Evolutionary conservation across 768 basidiomycete species (phyloP).

Genomic region (Mycena vitilis): DNA sequence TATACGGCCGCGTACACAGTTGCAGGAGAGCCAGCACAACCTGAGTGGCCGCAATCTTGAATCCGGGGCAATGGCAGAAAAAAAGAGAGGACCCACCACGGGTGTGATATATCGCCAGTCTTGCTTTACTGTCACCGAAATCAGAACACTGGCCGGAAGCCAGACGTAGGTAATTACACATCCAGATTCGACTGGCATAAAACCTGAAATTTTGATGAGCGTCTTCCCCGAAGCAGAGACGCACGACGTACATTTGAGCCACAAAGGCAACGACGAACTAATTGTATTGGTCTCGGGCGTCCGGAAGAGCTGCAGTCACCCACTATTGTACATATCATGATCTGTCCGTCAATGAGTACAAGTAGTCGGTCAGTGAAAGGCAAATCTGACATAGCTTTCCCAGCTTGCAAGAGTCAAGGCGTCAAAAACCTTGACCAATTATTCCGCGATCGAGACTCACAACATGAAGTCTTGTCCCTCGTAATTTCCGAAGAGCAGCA

Average conservation of each 20-base stretch:
- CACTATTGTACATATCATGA: not conserved
- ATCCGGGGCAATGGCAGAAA: not conserved
- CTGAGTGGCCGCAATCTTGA: not conserved
- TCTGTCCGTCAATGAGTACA: too few relatives aligned
- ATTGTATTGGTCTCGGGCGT: too few relatives aligned
- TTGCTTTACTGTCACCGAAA: not conserved
- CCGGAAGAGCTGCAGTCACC: too few relatives aligned
- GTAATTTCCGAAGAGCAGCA: not conserved
- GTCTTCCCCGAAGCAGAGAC: too few relatives aligned
- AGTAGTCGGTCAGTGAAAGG: too few relatives aligned
- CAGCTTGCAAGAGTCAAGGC: not conserved
- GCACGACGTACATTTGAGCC: conserved; percentile 1
- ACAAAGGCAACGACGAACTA: conserved; percentile 7
- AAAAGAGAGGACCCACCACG: not conserved
- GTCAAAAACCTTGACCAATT: too few relatives aligned
- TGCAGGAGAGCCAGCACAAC: not conserved
- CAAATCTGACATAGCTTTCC: not conserved
- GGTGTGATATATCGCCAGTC: not conserved
- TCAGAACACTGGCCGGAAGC: not conserved
- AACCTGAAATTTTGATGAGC: too few relatives aligned
- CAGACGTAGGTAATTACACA: not conserved
- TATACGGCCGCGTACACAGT: not conserved
- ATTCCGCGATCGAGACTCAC: not conserved
- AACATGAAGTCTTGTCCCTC: not conserved
- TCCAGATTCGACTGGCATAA: not conserved